phyloP scores from a whole-genome alignment of 768 basidiomycete genomes.

The Leccinum incarnatum region DNA sequence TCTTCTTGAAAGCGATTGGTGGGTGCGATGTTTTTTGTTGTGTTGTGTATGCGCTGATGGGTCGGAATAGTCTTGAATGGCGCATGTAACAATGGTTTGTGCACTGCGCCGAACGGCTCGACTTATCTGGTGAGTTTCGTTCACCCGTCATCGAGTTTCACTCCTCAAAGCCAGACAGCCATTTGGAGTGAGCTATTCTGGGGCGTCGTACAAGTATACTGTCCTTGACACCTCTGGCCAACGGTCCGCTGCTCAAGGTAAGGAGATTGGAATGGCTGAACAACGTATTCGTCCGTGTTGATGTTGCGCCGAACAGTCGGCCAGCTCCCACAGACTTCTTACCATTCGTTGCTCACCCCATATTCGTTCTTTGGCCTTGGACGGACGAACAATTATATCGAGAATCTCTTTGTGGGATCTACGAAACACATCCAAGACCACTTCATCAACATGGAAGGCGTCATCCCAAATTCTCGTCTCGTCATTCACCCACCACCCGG shows the following conservation, averaged over 20 bases:
- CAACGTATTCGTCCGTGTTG: not conserved
- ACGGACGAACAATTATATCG: constrained; percentile 98
- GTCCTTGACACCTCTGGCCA: constrained; percentile 87
- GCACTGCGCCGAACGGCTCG: constrained; percentile 58
- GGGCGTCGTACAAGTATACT: constrained; percentile 96
- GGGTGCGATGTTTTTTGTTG: constrained; percentile 19
- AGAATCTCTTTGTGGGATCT: constrained; percentile 95
- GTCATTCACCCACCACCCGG: constrained; percentile 81
- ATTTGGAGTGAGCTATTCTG: constrained; percentile 91
- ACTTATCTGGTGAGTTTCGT: constrained; percentile 67
- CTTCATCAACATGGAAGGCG: constrained; percentile 91
- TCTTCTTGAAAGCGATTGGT: constrained; percentile 98
- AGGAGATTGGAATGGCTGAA: constrained; percentile 6
- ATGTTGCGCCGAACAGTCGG: constrained; percentile 52
- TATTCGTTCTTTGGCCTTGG: constrained; percentile 97
- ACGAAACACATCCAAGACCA: constrained; percentile 71
- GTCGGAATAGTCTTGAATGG: constrained; percentile 70
- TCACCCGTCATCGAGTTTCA: not conserved
- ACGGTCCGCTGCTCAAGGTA: constrained; percentile 88
- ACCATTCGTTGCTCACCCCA: constrained; percentile 86
- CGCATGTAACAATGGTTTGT: constrained; percentile 83
- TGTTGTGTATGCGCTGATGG: constrained; percentile 2
- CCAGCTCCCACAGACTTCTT: constrained; percentile 90
- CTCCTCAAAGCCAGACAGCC: constrained; percentile 50
- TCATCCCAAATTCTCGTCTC: constrained; percentile 96